Base-by-base conservation (phyloP, 345 rosid genomes). In the Cardamine occulta region DNA sequence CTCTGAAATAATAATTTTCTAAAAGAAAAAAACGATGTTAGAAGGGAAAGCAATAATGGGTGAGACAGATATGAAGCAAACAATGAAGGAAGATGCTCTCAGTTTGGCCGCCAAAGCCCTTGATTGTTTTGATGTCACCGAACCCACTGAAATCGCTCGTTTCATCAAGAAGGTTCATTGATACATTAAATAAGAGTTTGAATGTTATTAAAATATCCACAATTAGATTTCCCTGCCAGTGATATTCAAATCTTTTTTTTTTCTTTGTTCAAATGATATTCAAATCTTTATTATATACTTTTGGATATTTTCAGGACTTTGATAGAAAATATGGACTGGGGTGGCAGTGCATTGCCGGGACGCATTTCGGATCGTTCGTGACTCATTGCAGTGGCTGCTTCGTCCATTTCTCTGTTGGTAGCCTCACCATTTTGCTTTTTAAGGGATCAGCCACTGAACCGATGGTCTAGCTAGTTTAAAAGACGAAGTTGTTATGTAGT, bases 21-120 rank as follows among this genome's bases (percentile, higher is more conserved):
- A 51, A 34, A 31, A 17, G 4, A 1, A 9, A 48, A 10, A 5
- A 75, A 59, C 9, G 62, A 91, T 93, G 98, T 74, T 91, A 73
- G 98, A 91, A 82, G 97, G 98, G 52, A 91, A 93, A 69, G 96
- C 93, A 58, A 80, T 91, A 31, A 49, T 93, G 65, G 86, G 89
- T 14, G 97, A 91, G 74, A 87, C 93, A 3, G 96, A 91, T 73
- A 89, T 93, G 98, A 85, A 84, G n/a, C 85, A 81, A 51, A 75
- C 88, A 68, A 89, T 87, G 93, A 96, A 91, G 67, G 84, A 84
- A 69, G 84, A 87, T 54, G 97, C 93, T 31, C 88, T 91, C 47
- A 68, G 81, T 48, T 79, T 85, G 48, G 97, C 96, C 14, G 80
- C 96, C 7, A 88, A 89, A 78, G 93, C 98, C 52, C 91, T 93